A percentile compares a stretch with the other conserved stretches of the same genome.
These are phyloP conservation scores for Grifola frondosa DNA, from an alignment of 1,284 basidiomycete species.

Conservation along the genomic window DNA sequence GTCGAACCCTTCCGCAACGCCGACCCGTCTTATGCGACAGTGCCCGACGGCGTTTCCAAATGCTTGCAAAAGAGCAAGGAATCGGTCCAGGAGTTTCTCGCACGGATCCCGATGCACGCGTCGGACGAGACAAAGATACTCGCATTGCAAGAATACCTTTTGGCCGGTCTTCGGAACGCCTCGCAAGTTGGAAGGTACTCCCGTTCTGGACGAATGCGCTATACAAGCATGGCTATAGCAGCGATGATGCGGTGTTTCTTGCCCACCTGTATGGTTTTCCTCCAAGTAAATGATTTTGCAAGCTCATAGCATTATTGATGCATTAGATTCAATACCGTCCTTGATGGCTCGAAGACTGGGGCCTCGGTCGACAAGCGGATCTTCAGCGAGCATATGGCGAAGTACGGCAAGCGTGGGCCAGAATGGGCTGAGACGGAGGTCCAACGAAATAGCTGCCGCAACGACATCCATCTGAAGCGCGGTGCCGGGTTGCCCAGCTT, in stretches of 20 bases:
- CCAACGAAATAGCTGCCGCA: conserved; percentile 7
- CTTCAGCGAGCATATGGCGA: conserved; percentile 23
- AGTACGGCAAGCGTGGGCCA: conserved; percentile 9
- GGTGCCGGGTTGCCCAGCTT: conserved; percentile 31
- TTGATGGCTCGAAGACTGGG: conserved; percentile 65
- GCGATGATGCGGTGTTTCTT: conserved; percentile 48
- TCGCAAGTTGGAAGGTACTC: conserved; percentile 57
- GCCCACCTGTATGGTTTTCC: conserved; percentile 63
- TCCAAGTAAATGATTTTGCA: too few species aligned
- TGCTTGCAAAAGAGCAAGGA: conserved; percentile 45
- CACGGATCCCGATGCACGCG: conserved; percentile 12
- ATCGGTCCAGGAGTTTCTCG: conserved; percentile 42
- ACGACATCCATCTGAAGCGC: conserved; percentile 10
- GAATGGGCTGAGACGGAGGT: conserved; percentile 41
- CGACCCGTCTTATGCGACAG: conserved; percentile 42
- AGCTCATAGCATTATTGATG: too few species aligned
- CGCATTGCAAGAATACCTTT: conserved; percentile 46
- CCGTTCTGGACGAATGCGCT: conserved; percentile 52
- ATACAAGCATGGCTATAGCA: conserved; percentile 49
- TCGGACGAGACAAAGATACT: conserved; percentile 28
- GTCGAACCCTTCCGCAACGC: conserved; percentile 53
- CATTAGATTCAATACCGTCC: conserved; percentile 56
- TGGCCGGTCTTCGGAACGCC: conserved; percentile 45
- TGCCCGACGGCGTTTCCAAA: conserved; percentile 39
- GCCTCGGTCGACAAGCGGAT: conserved; percentile 39